Percentiles rank a stretch among this genome's conserved stretches.
These are phyloP conservation scores for Domatiomyces catenatus DNA, from an alignment of 2,329 filamentous ascomycete genomes.

Conservation along the genomic window DNA sequence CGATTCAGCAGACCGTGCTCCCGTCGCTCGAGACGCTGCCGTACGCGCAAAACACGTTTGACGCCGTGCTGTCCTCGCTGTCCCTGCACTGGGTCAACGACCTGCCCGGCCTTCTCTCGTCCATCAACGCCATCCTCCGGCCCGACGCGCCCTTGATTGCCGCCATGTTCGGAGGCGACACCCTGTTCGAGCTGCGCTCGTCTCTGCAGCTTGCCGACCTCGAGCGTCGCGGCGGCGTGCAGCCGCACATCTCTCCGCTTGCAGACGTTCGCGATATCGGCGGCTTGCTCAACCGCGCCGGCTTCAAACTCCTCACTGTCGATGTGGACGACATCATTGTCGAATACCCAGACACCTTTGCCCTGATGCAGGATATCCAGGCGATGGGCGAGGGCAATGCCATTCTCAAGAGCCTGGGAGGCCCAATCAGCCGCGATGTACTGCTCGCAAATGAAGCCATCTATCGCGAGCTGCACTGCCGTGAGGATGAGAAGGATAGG, in stretches of 20 bases:
- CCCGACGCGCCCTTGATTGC: constrained; percentile 84
- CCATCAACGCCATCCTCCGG: constrained; percentile 76
- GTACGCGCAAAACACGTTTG: constrained; percentile 62
- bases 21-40: constrained; percentile 52
- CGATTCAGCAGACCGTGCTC: constrained; percentile 61
- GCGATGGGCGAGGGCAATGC: constrained; percentile 94
- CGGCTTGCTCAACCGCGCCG: constrained; percentile 67
- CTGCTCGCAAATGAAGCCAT: constrained; percentile 77
- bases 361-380: constrained; percentile 84
- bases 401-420: constrained; percentile 52
- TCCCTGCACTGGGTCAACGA: constrained; percentile 98
- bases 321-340: constrained; percentile 96
- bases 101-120: constrained; percentile 65
- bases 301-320: constrained; percentile 91
- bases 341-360: constrained; percentile 78
- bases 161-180: constrained; percentile 93
- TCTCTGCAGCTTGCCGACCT: constrained; percentile 84
- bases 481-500: constrained; percentile 34
- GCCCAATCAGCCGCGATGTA: constrained; percentile 70
- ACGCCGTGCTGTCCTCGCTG: constrained; percentile 76
- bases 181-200: constrained; percentile 80
- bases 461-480: constrained; percentile 74
- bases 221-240: constrained; percentile 80
- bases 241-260: constrained; percentile 76
- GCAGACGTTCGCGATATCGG: constrained; percentile 87